phyloP scores from a whole-genome alignment of 306 rosid species.

The Dryas octopetala region DNA sequence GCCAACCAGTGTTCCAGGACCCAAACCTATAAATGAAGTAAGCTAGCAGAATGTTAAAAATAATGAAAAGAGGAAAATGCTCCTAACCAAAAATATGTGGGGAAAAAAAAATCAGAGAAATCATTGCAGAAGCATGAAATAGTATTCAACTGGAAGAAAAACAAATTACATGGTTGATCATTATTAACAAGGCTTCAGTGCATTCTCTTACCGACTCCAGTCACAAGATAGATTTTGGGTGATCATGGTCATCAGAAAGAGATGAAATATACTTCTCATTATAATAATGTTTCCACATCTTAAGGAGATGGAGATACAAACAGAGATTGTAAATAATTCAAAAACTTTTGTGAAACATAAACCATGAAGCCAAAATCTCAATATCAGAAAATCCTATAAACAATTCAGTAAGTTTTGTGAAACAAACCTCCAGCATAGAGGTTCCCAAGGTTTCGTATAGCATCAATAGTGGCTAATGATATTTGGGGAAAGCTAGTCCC shows the following conservation, averaged over 20 bases:
- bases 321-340: not conserved
- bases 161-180: not conserved
- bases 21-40: conserved; percentile 67
- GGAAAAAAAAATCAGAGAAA: not conserved
- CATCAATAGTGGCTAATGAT: conserved; percentile 93
- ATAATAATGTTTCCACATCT: not conserved
- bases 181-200: not conserved
- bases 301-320: not conserved
- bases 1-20: conserved; percentile 97
- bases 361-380: conserved; percentile 21
- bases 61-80: conserved; percentile 4
- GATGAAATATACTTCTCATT: not conserved
- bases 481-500: conserved; percentile 99
- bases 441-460: conserved; percentile 71
- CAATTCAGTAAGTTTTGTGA: conserved; percentile 16
- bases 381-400: not conserved
- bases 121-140: not conserved
- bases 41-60: conserved; percentile 16
- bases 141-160: not conserved
- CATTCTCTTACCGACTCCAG: too few relatives aligned
- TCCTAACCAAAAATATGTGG: not conserved
- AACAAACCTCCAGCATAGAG: conserved; percentile 90
- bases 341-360: not conserved
- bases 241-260: not conserved
- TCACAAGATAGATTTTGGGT: not conserved